These are phyloP conservation scores for Psilocybe cubensis DNA, from an alignment of 768 basidiomycete species.

Conservation along the genomic window DNA sequence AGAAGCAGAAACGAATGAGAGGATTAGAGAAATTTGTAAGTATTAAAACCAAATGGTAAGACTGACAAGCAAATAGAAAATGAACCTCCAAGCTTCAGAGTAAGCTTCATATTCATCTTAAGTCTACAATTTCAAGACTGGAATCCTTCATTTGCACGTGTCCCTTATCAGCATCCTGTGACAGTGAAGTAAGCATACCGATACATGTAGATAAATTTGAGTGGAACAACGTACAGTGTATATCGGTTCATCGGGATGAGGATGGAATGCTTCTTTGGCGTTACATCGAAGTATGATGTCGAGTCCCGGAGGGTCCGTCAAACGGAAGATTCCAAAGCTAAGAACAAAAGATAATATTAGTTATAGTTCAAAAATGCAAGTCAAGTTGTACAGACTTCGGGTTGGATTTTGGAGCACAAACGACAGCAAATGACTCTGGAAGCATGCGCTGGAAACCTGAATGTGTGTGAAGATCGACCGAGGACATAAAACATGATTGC, in stretches of 20 bases:
- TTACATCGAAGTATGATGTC: constrained; percentile 69
- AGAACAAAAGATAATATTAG: not conserved
- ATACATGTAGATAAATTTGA: not conserved
- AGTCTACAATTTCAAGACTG: constrained; percentile 82
- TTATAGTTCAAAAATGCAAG: not conserved
- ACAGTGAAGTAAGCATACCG: not conserved
- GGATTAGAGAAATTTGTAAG: not conserved
- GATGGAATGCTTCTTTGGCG: constrained; percentile 81
- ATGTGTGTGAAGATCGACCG: constrained; percentile 91
- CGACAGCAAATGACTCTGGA: constrained; percentile 91
- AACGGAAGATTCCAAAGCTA: constrained; percentile 87
- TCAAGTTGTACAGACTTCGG: constrained; percentile 58
- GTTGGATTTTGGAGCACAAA: constrained; percentile 80
- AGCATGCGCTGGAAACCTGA: constrained; percentile 89
- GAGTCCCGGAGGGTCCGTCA: constrained; percentile 88
- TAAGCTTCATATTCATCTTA: constrained; percentile 46
- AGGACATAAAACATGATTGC: constrained; percentile 95
- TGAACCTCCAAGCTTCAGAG: not conserved
- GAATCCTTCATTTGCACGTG: constrained; percentile 81
- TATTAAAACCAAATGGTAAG: not conserved
- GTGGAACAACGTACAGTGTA: constrained; percentile 69
- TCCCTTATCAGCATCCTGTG: constrained; percentile 81
- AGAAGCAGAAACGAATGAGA: not conserved
- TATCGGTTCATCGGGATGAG: constrained; percentile 82
- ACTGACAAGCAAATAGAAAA: not conserved